phyloP scores from a whole-genome alignment of 2,329 filamentous ascomycete species.

The Colletotrichum australisinense region DNA sequence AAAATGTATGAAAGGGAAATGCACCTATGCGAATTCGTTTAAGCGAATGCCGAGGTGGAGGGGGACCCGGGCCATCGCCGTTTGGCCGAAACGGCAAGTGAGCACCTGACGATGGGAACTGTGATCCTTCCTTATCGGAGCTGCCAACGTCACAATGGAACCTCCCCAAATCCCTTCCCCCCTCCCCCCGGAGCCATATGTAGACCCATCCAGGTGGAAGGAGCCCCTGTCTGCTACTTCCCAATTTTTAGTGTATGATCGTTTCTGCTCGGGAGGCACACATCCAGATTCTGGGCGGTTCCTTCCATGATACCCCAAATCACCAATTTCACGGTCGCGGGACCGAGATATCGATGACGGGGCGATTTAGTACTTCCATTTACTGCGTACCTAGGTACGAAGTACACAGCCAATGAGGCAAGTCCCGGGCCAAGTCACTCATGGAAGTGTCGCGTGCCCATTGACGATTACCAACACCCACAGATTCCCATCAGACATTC shows the following conservation, averaged over 20 bases:
- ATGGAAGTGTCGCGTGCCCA: slow-evolving; percentile 20
- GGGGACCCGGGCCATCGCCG: neutral
- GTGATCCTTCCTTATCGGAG: neutral
- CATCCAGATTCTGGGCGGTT: neutral
- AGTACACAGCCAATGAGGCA: neutral
- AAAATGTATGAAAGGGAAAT: neutral
- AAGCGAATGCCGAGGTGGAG: neutral
- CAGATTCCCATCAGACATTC: neutral
- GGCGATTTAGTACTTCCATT: neutral
- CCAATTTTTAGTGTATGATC: too few species aligned
- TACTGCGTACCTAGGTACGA: too few species aligned
- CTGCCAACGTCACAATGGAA: neutral
- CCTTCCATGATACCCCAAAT: neutral
- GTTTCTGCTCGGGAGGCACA: neutral
- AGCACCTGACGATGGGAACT: slow-evolving; percentile 1
- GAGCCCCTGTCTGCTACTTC: neutral
- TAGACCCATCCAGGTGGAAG: neutral
- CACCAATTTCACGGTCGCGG: neutral
- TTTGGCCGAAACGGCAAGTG: neutral
- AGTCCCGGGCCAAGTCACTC: neutral
- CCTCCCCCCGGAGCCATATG: too few species aligned
- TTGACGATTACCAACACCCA: neutral
- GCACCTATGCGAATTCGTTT: neutral
- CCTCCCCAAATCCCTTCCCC: neutral
- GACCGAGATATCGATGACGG: slow-evolving; percentile 20